phyloP scores from a whole-genome alignment of 2,329 filamentous ascomycete genomes.

The Cercospora citrullina region DNA sequence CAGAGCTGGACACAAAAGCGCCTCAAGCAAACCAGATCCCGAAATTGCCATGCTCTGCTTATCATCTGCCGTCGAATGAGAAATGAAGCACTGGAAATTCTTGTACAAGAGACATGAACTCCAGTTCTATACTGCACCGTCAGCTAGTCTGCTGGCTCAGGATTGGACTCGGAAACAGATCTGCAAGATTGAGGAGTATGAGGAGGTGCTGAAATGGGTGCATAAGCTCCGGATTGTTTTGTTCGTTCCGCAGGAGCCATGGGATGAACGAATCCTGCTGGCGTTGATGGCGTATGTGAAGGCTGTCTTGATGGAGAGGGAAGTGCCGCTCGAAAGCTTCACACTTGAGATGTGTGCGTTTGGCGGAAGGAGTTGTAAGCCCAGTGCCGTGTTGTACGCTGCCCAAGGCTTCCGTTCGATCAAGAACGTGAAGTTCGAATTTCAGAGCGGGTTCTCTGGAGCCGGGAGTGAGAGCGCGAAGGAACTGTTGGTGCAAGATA shows the following conservation, averaged over 20 bases:
- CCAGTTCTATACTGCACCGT: neutral
- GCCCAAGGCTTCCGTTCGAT: slow-evolving; percentile 18
- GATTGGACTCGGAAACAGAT: neutral
- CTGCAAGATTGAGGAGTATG: slow-evolving; percentile 5
- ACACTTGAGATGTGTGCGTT: slow-evolving; percentile 3
- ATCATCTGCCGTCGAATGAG: slow-evolving; percentile 10
- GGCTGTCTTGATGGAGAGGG: neutral
- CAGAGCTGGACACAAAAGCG: neutral
- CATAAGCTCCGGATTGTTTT: neutral
- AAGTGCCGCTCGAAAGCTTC: neutral
- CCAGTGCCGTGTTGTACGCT: slow-evolving; percentile 15
- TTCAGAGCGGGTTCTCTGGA: slow-evolving; percentile 19
- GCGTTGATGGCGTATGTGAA: slow-evolving; percentile 11
- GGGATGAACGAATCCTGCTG: neutral
- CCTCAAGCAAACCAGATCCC: neutral
- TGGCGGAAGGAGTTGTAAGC: neutral
- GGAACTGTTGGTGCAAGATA: slow-evolving; percentile 5
- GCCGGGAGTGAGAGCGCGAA: slow-evolving; percentile 12
- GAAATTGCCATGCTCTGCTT: slow-evolving; percentile 4
- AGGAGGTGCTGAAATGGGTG: neutral
- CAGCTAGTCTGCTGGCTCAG: neutral
- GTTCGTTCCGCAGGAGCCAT: neutral
- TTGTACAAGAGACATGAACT: slow-evolving; percentile 15
- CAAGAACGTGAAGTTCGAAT: slow-evolving; percentile 9
- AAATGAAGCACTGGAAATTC: slow-evolving; percentile 8